A percentile compares a stretch with the other conserved stretches of the same genome.
Evolutionary conservation across 2,329 filamentous ascomycete genomes (phyloP).

Genomic region (Myriosclerotinia duriaeana): DNA sequence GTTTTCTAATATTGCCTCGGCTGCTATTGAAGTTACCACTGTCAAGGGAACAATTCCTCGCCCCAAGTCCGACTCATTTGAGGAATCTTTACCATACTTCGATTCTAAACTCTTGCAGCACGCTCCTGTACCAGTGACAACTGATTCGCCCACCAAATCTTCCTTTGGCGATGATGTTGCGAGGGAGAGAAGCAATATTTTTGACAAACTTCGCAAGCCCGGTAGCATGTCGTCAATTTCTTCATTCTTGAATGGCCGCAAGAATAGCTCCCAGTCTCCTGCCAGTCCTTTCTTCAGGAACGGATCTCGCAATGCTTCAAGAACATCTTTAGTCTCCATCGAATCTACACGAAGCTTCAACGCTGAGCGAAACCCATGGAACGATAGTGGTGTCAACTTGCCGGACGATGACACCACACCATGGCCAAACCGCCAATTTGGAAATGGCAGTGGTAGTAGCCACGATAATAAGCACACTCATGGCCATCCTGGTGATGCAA

Average conservation of each 20-base stretch:
- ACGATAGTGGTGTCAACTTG: conserved; percentile 93
- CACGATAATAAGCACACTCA: conserved; percentile 59
- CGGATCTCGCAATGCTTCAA: conserved; percentile 84
- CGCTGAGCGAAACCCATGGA: conserved; percentile 95
- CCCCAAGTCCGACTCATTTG: conserved; percentile 98
- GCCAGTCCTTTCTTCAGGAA: conserved; percentile 86
- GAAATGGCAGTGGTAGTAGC: conserved; percentile 60
- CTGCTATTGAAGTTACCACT: conserved; percentile 82
- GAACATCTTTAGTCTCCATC: conserved; percentile 92
- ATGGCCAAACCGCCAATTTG: conserved; percentile 62
- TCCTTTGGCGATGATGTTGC: conserved; percentile 79
- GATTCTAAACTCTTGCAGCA: conserved; percentile 95
- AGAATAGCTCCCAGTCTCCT: conserved; percentile 86
- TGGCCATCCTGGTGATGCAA: conserved; percentile 75
- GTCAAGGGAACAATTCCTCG: conserved; percentile 94
- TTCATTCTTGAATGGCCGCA: conserved; percentile 92
- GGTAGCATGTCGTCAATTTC: conserved; percentile 92
- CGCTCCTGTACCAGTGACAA: conserved; percentile 74
- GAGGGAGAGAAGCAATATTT: conserved; percentile 77
- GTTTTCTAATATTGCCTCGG: conserved; percentile 78
- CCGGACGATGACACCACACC: conserved; percentile 74
- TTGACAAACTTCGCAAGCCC: conserved; percentile 91
- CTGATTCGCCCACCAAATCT: conserved; percentile 85
- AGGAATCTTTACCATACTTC: conserved; percentile 94
- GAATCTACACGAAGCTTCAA: conserved; percentile 89